Evolutionary conservation across 345 rosid species (phyloP), one percentile per base, ranked within the genome.

Genomic region (Aurinia saxatilis): DNA sequence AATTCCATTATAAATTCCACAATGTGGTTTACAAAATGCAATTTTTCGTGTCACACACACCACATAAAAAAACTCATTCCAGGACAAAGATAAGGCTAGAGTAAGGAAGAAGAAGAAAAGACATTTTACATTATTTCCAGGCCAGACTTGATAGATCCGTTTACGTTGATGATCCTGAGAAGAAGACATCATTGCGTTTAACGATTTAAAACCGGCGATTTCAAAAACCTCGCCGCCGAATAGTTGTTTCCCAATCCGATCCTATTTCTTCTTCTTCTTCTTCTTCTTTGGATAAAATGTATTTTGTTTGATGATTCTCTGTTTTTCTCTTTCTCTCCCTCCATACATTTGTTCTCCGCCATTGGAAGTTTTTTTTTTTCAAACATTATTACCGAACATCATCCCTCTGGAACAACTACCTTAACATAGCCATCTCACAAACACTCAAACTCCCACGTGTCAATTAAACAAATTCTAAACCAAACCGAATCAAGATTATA

Each of bases 51-150:
- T 39, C 15, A 10, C 17, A 48, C n/a, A n/a, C n/a, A n/a, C n/a
- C n/a, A n/a, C n/a, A n/a, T n/a, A n/a, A n/a, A n/a, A n/a, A n/a
- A n/a, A n/a, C n/a, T n/a, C n/a, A n/a, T n/a, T n/a, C n/a, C n/a
- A n/a, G n/a, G n/a, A n/a, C n/a, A n/a, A n/a, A n/a, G n/a, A n/a
- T n/a, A n/a, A n/a, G n/a, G n/a, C n/a, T n/a, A n/a, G n/a, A n/a
- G n/a, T n/a, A n/a, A n/a, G n/a, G n/a, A n/a, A n/a, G 25, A 2
- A 38, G 39, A 6, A 17, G 35, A 29, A n/a, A n/a, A n/a, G n/a
- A n/a, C n/a, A n/a, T n/a, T 8, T 51, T 70, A 91, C 96, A 81
- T 91, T 91, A 80, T 84, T 91, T 40, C 89, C 96, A 74, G 82
- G 77, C 98, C 98, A 92, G 55, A 79, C 65, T 79, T 83, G 85